phyloP scores from a whole-genome alignment of 768 basidiomycete genomes.

The Termitomyces sp. region DNA sequence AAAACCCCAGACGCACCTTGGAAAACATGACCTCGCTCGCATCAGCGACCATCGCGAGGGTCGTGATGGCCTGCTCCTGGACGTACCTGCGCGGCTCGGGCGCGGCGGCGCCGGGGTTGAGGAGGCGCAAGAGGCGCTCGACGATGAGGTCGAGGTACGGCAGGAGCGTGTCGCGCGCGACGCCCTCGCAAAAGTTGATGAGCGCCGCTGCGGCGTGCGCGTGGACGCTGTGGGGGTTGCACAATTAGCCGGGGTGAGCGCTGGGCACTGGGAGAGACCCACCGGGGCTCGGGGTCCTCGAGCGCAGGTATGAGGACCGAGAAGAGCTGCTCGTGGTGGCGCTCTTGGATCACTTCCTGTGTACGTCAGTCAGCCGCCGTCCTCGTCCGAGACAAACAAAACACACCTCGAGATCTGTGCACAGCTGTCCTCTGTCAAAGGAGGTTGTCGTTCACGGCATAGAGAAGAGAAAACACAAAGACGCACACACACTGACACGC shows the following conservation, averaged over 20 bases:
- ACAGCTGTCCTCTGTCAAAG: slow-evolving; percentile 67
- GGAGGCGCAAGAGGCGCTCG: slow-evolving; percentile 46
- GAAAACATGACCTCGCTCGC: slow-evolving; percentile 75
- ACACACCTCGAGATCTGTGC: slow-evolving; percentile 76
- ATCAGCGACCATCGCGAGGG: slow-evolving; percentile 85
- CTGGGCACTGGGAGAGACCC: slow-evolving; percentile 11
- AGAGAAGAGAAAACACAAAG: not conserved
- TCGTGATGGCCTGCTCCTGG: slow-evolving; percentile 85
- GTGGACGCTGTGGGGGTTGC: slow-evolving; percentile 53
- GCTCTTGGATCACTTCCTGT: slow-evolving; percentile 74
- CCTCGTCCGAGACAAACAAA: not conserved
- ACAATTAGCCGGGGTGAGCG: too few species aligned
- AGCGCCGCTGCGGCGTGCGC: slow-evolving; percentile 83
- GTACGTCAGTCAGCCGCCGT: not conserved
- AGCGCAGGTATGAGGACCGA: slow-evolving; percentile 65
- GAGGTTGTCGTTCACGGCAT: rapidly evolving
- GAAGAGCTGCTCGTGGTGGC: slow-evolving; percentile 64
- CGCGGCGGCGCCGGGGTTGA: slow-evolving; percentile 29
- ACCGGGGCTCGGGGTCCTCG: slow-evolving; percentile 73
- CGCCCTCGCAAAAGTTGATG: slow-evolving; percentile 89
- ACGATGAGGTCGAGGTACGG: slow-evolving; percentile 81
- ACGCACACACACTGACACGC: slow-evolving; percentile 86
- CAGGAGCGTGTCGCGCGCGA: slow-evolving; percentile 62
- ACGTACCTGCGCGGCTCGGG: slow-evolving; percentile 49
- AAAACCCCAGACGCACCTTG: slow-evolving; percentile 41